Percentiles rank a stretch among this genome's conserved stretches.
Evolutionary conservation across 306 rosid genomes (phyloP).

Genomic region (Rosa persica): DNA sequence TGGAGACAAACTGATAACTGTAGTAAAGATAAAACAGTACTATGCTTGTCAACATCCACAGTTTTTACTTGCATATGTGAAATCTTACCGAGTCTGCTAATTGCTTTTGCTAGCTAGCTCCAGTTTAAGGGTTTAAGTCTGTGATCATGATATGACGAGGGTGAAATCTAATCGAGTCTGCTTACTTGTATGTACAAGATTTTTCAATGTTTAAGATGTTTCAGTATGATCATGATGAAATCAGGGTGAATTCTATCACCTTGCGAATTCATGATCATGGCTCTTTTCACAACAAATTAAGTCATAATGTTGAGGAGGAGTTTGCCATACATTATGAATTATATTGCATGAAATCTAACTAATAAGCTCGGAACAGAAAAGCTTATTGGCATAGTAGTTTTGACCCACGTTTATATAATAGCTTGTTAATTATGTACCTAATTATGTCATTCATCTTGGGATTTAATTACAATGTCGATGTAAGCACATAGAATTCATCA

Average conservation of each 20-base stretch:
- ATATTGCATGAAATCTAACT: neutral
- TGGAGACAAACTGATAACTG: neutral
- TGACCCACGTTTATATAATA: neutral
- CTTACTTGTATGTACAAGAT: neutral
- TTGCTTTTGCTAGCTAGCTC: neutral
- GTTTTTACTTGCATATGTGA: neutral
- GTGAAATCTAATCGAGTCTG: neutral
- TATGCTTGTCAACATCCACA: neutral
- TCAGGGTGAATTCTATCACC: neutral
- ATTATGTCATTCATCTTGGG: neutral
- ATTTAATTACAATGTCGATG: neutral
- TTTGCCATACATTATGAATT: neutral
- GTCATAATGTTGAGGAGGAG: neutral
- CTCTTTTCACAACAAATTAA: neutral
- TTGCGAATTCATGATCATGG: neutral
- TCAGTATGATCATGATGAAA: neutral
- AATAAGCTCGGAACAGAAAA: neutral
- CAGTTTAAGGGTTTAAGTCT: neutral
- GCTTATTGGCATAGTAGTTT: neutral
- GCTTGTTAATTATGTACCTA: neutral
- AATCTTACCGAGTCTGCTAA: neutral
- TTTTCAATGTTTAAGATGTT: neutral
- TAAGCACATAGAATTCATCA: neutral
- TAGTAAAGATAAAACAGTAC: neutral
- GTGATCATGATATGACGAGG: neutral